Conservation (phyloP, 148 eudicot species). For the Vaccinium corymbosum region DNA sequence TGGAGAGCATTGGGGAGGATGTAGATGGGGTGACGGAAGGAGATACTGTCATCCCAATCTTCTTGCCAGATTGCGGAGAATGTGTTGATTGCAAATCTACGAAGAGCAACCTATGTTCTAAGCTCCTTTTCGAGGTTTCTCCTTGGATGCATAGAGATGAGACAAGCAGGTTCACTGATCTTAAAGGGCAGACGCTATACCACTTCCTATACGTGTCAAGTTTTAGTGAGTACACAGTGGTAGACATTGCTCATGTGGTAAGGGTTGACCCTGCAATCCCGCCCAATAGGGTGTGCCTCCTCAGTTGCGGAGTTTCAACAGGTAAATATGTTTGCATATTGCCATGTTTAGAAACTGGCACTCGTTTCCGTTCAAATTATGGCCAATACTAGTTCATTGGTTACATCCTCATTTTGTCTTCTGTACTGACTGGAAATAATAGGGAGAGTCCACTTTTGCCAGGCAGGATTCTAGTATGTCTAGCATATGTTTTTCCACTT, state of each 20-base stretch:
- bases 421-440: background rate
- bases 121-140: conserved; percentile 52
- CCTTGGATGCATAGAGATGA: conserved; percentile 69
- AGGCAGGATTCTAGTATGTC: background rate
- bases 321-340: conserved; percentile 35
- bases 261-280: conserved; percentile 66
- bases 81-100: conserved; percentile 68
- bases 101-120: conserved; percentile 75
- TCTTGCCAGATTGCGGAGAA: conserved; percentile 77
- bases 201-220: conserved; percentile 69
- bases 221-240: conserved; percentile 80
- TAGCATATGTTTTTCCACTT: background rate
- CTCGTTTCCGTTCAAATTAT: conserved; percentile 1
- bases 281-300: conserved; percentile 82
- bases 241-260: conserved; percentile 57
- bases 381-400: background rate
- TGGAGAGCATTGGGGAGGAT: conserved; percentile 79
- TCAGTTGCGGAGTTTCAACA: conserved; percentile 89
- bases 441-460: background rate
- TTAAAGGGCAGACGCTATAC: conserved; percentile 63
- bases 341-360: background rate
- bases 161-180: conserved; percentile 70
- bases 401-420: background rate
- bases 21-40: conserved; percentile 63
- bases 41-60: conserved; percentile 72